A percentile compares a stretch with the other conserved stretches of the same genome.
These are phyloP conservation scores for Cytospora leucostoma DNA, from an alignment of 2,329 filamentous ascomycete species.

Conservation along the genomic window DNA sequence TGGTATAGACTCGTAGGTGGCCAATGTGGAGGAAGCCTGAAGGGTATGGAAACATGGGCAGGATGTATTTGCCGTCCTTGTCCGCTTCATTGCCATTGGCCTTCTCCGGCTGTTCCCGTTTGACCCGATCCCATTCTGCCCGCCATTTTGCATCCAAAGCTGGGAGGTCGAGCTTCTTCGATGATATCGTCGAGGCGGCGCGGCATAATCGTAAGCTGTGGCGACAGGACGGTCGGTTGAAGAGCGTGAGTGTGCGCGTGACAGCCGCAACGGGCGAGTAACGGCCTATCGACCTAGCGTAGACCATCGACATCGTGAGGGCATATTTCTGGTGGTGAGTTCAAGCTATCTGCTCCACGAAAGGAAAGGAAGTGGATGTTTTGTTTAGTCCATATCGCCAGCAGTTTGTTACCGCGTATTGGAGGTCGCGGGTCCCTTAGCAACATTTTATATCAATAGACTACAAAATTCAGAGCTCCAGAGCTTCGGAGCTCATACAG, in stretches of 20 bases:
- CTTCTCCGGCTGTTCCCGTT: constrained; percentile 24
- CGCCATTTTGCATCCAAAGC: constrained; percentile 57
- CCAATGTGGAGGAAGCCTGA: constrained; percentile 85
- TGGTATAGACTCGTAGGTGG: constrained; percentile 86
- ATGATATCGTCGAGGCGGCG: constrained; percentile 25
- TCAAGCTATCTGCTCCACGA: constrained; percentile 17
- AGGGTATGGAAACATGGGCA: constrained; percentile 93
- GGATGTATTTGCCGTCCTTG: constrained; percentile 62
- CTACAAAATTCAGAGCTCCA: background rate
- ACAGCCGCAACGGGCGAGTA: constrained; percentile 30
- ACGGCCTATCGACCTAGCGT: constrained; percentile 35
- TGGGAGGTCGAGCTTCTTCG: constrained; percentile 47
- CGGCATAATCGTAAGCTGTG: constrained; percentile 19
- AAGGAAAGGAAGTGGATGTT: background rate
- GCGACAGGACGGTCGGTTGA: constrained; percentile 18
- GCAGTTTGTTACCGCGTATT: background rate
- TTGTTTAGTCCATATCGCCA: constrained; percentile 21
- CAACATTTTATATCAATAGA: constrained; percentile 2
- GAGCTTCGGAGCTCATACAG: background rate
- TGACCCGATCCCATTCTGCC: constrained; percentile 42
- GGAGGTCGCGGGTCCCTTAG: background rate
- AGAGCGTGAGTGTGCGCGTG: constrained; percentile 6
- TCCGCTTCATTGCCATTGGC: constrained; percentile 24
- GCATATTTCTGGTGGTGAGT: constrained; percentile 29
- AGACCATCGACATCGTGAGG: constrained; percentile 34